Evolutionary conservation across 2,329 filamentous ascomycete genomes (phyloP), one percentile per base, ranked within the genome.

Genomic region (Aureobasidium sp.): DNA sequence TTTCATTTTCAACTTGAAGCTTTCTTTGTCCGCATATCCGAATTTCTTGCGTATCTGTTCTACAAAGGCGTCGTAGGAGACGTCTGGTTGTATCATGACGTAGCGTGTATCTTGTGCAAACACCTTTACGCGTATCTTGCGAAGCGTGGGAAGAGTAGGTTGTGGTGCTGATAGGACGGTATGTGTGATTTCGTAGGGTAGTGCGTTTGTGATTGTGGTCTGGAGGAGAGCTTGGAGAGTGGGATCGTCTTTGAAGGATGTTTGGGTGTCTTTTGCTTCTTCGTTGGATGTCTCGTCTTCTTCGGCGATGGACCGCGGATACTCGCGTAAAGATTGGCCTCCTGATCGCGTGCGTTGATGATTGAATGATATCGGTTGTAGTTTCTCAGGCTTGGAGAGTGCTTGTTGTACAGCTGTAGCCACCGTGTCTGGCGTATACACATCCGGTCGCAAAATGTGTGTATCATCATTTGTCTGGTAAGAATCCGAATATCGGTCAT

Each of bases 31-130:
- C 44, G 36, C 36, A 5, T 21, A 21, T 21, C 83, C 86, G 70
- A 97, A 96, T 76, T 99, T 99, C 65, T 91, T 88, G 50, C 88
- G 83, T 63, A 99, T 89, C 63, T 86, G 86, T 64, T 87, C 86
- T 44, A 88, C 86, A 48, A 99, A 85, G 63, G 93, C 89, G 6
- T 81, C 78, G 73, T 91, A 97, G 63, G 87, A 85, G 13, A 91
- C 82, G 2, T 84, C 83, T 0, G 86, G 78, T 8, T 84, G 84
- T 59, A 97, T 85, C 83, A 97, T 91, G 66, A 97, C 89, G 73
- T 96, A 97, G 63, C 95, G 86, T 36, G 91, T 94, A 70, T 99
- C 94, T 1, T 84, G 76, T 3, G 82, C 86, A 71, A 97, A 92
- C 1, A 96, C 91, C 78, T 99, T 99, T 72, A 97, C 86, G 39